Evolutionary conservation across 208 protist species (phyloP).

Genomic region (Entamoeba invadens): DNA sequence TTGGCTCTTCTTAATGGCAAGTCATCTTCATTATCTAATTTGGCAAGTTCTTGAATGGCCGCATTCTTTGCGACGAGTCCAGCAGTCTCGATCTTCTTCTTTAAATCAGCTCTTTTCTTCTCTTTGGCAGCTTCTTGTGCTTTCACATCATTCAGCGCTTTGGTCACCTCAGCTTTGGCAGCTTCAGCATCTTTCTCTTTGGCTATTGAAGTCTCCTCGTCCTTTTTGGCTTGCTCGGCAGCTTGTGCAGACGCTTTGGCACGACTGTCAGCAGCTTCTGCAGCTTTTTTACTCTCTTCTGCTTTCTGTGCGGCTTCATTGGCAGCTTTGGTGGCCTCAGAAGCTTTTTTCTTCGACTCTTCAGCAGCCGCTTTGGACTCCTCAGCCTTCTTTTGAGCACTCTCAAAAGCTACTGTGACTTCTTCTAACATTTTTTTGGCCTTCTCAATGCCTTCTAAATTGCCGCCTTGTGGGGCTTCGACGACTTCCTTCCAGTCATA

Average conservation of each 20-base stretch:
- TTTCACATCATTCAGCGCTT: background rate
- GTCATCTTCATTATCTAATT: slow-evolving; percentile 23
- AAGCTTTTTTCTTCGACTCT: background rate
- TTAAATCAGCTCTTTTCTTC: slow-evolving; percentile 18
- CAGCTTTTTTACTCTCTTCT: background rate
- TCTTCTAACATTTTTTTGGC: background rate
- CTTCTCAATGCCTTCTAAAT: background rate
- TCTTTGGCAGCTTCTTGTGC: background rate
- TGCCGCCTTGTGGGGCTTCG: background rate
- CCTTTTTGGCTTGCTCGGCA: background rate
- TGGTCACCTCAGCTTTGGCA: background rate
- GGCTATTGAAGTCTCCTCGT: background rate
- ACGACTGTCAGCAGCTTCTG: background rate
- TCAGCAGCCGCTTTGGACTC: background rate
- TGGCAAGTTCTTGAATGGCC: slow-evolving; percentile 26
- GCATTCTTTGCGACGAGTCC: slow-evolving; percentile 24
- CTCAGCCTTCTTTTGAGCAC: background rate
- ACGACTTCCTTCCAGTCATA: background rate
- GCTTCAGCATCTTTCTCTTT: background rate
- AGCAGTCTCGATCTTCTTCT: slow-evolving; percentile 22
- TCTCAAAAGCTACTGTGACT: background rate
- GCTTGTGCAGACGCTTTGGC: background rate
- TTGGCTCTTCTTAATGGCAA: slow-evolving; percentile 27
- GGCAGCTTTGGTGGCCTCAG: background rate
- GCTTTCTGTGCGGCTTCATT: background rate